phyloP scores from a whole-genome alignment of 768 basidiomycete genomes.

The Cystofilobasidium bisporidii region DNA sequence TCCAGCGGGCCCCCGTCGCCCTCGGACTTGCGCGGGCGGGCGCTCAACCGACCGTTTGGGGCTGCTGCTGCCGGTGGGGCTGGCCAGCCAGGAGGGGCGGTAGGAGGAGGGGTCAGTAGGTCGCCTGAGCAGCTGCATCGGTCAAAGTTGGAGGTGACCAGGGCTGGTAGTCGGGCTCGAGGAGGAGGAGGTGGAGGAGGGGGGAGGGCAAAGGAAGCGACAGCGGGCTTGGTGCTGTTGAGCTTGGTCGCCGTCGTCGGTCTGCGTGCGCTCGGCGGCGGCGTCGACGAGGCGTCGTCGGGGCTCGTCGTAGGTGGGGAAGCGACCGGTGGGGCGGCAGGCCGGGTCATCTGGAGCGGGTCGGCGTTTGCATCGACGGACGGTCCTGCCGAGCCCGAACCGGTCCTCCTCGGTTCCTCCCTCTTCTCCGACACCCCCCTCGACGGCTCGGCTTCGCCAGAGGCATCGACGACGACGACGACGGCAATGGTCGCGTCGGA shows the following conservation, averaged over 20 bases:
- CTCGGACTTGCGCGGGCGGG: neutral
- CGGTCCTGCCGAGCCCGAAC: no score
- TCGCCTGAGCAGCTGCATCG: slow-evolving; percentile 2
- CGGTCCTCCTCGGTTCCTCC: no score
- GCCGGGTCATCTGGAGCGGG: slow-evolving; percentile 8
- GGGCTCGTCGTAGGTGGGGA: neutral
- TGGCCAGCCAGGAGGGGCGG: no score
- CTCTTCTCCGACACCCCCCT: no score
- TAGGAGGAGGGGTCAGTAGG: neutral
- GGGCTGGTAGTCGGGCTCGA: no score
- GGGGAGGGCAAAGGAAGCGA: neutral
- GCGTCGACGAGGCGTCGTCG: no score
- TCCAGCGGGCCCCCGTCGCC: neutral
- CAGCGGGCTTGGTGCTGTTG: slow-evolving; percentile 17
- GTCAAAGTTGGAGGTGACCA: no score
- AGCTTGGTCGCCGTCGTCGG: slow-evolving; percentile 18
- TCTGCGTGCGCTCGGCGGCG: neutral
- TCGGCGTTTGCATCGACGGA: no score
- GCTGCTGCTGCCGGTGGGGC: neutral
- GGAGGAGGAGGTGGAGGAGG: no score
- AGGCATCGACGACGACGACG: no score
- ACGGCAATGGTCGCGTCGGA: no score
- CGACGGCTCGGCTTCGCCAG: no score
- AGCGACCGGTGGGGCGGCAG: neutral
- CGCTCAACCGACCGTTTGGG: neutral